Percentiles rank a stretch among this genome's conserved stretches.
Evolutionary conservation across 1,139 yeast species (phyloP).

Genomic region (Blastobotrys raffinosifermentans): DNA sequence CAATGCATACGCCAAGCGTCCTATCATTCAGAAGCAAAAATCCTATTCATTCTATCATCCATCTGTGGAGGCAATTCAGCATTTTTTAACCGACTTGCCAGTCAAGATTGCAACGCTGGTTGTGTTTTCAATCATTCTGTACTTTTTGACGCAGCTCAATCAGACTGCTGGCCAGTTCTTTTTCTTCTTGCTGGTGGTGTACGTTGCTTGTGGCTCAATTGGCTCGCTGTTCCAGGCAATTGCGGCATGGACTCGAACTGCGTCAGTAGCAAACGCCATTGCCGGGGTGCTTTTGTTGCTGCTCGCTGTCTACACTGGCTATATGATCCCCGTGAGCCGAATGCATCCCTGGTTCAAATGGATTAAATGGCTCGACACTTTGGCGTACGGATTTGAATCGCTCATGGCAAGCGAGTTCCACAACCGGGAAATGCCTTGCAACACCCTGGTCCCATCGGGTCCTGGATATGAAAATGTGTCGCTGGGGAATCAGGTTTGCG

Average conservation of each 20-base stretch:
- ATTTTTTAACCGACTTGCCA: slow-evolving; percentile 35
- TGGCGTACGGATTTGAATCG: slow-evolving; percentile 42
- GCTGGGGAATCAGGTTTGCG: slow-evolving; percentile 38
- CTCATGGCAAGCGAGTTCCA: slow-evolving; percentile 44
- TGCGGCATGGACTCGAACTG: slow-evolving; percentile 49
- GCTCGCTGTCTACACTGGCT: slow-evolving; percentile 46
- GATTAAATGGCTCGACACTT: slow-evolving; percentile 45
- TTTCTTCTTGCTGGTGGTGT: slow-evolving; percentile 32
- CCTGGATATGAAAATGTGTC: slow-evolving; percentile 34
- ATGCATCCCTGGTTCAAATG: slow-evolving; percentile 51
- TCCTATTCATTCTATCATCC: slow-evolving; percentile 42
- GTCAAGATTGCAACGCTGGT: slow-evolving; percentile 29
- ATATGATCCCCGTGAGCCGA: slow-evolving; percentile 43
- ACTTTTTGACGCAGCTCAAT: slow-evolving; percentile 37
- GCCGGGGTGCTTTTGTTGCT: slow-evolving; percentile 44
- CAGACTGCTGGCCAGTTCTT: slow-evolving; percentile 40
- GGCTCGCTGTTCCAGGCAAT: slow-evolving; percentile 53
- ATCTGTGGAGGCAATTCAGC: slow-evolving; percentile 40
- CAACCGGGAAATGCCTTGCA: slow-evolving; percentile 38
- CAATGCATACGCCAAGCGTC: slow-evolving; percentile 35
- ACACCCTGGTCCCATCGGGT: slow-evolving; percentile 30
- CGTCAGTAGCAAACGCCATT: slow-evolving; percentile 51
- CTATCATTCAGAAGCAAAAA: slow-evolving; percentile 40
- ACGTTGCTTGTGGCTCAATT: slow-evolving; percentile 30
- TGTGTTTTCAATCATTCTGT: slow-evolving; percentile 34